Evolutionary conservation across 371 early-diverging fungal species (phyloP), one percentile per base, ranked within the genome.

Genomic region (Edhazardia aedis): DNA sequence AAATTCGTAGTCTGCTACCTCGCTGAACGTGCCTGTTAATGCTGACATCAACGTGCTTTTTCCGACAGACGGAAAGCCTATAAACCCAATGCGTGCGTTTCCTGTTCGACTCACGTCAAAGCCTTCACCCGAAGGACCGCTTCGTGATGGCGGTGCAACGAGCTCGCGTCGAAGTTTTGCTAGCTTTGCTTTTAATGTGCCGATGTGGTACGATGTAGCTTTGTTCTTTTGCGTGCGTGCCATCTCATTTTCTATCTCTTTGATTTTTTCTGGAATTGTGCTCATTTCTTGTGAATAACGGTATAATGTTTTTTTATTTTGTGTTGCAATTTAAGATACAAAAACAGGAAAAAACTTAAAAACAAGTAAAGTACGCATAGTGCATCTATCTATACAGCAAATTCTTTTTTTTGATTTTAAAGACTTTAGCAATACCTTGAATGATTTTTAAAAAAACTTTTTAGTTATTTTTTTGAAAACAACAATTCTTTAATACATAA

Each of bases 91-190:
- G 50, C 95, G 80, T 2, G 95, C 94, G 67, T 89, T 89, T 9
- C 98, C 95, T 27, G 84, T 83, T 72, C 89, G 85, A 77, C 87
- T 85, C 24, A 91, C 86, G 71, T 89, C 88, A 73, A 89, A 87
- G 4, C 46, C 46, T 22, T 4, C 27, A 12, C 16, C 46, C 7
- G 16, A 3, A 3, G 23, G 3, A 46, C 7, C 3, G 3, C 9
- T 24, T 19, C 45, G 45, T 9, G 42, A 29, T n/a, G 77, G 59
- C 1, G 88, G 88, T 19, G 82, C 82, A 33, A 93, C 69, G 38
- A 93, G 78, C 73, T 93, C 93, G 74, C 88, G 80, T 57, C 92
- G 74, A 61, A 87, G 82, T 69, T 82, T 84, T 33, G 93, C 91
- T 40, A 94, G 75, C 68, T 89, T 91, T 19, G 81, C 81, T 71